Conservation (phyloP, 1,284 basidiomycete species). For the Termitomyces sp. region DNA sequence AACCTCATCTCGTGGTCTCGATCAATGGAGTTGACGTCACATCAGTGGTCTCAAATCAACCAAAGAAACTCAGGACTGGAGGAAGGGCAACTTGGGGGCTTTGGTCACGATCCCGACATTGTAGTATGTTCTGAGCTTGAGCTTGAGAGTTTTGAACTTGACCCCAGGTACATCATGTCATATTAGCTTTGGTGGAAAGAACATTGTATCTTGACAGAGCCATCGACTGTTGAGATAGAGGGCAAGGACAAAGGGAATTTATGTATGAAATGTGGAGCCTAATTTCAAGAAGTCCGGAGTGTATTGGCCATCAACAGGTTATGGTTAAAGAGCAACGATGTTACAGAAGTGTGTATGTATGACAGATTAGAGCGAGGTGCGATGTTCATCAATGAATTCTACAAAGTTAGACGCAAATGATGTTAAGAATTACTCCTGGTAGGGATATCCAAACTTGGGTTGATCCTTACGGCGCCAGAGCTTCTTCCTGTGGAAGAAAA, state of each 20-base stretch:
- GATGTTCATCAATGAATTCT: neutral
- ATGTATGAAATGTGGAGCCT: neutral
- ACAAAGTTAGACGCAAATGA: neutral
- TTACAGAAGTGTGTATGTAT: neutral
- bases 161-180: no score
- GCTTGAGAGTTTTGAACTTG: no score
- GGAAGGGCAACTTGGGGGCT: no score
- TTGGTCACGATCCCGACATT: no score
- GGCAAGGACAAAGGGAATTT: no score
- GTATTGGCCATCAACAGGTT: neutral
- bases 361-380: neutral
- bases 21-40: neutral
- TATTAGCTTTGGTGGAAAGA: no score
- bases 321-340: neutral
- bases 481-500: constrained; percentile 60
- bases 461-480: constrained; percentile 87
- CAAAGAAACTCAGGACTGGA: no score
- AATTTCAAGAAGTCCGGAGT: neutral
- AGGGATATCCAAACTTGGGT: constrained; percentile 83
- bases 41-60: neutral
- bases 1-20: constrained; percentile 17
- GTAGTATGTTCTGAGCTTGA: no score
- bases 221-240: neutral
- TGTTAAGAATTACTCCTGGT: constrained; percentile 54
- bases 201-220: no score